Evolutionary conservation across 2,329 filamentous ascomycete species (phyloP).

Genomic region (Fusarium cyanostomum): DNA sequence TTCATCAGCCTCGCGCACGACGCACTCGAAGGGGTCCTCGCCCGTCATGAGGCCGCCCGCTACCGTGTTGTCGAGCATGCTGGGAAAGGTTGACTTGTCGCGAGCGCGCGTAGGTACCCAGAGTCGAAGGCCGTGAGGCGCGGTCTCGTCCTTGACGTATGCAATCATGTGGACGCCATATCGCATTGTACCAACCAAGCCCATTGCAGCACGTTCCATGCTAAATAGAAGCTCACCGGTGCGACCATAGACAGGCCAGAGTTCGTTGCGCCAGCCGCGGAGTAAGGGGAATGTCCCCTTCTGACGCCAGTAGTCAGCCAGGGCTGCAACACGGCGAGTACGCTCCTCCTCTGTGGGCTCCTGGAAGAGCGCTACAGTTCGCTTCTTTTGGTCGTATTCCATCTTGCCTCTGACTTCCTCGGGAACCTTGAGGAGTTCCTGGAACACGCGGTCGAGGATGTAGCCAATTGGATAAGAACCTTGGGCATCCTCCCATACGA

Average conservation of each 20-base stretch:
- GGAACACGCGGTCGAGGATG: slow-evolving; percentile 61
- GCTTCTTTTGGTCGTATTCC: slow-evolving; percentile 65
- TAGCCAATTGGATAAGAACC: slow-evolving; percentile 73
- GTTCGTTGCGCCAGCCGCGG: slow-evolving; percentile 80
- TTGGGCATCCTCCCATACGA: slow-evolving; percentile 69
- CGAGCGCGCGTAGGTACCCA: slow-evolving; percentile 84
- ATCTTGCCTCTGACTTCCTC: slow-evolving; percentile 65
- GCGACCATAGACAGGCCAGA: slow-evolving; percentile 79
- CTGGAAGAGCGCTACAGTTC: slow-evolving; percentile 71
- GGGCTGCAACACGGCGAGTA: slow-evolving; percentile 63
- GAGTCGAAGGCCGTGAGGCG: slow-evolving; percentile 70
- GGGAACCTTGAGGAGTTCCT: slow-evolving; percentile 59
- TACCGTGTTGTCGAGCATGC: slow-evolving; percentile 96
- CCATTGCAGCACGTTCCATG: slow-evolving; percentile 79
- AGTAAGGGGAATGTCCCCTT: slow-evolving; percentile 78
- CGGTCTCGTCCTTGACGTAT: slow-evolving; percentile 62
- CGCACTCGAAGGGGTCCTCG: slow-evolving; percentile 81
- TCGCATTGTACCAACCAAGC: slow-evolving; percentile 77
- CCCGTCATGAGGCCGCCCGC: slow-evolving; percentile 81
- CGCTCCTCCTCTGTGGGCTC: slow-evolving; percentile 69
- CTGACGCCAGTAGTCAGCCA: slow-evolving; percentile 74
- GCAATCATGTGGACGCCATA: slow-evolving; percentile 87
- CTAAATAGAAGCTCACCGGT: slow-evolving; percentile 72
- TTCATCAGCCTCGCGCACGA: slow-evolving; percentile 87
- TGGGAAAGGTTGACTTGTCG: slow-evolving; percentile 85